Conservation (phyloP, 257 asterid genomes). For the Solanum arcanum region DNA sequence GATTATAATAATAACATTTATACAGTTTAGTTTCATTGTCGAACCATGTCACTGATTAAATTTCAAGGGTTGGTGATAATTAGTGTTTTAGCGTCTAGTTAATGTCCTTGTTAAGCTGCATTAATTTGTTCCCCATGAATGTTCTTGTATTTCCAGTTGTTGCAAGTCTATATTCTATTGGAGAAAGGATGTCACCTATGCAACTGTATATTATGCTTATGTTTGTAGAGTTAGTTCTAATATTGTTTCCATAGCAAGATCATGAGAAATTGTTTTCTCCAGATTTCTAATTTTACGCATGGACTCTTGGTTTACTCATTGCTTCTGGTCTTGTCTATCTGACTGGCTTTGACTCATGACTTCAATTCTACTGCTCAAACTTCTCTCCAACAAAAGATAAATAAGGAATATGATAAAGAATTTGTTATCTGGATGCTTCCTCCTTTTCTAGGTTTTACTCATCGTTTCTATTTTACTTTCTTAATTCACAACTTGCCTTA, state of each 20-base stretch:
- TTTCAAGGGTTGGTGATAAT: background rate
- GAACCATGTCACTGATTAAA: background rate
- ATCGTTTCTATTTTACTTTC: background rate
- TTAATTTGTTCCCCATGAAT: background rate
- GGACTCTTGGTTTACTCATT: background rate
- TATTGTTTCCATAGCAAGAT: background rate
- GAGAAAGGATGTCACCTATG: background rate
- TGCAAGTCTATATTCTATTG: background rate
- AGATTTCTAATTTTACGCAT: background rate
- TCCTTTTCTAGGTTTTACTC: background rate
- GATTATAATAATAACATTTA: background rate
- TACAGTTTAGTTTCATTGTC: background rate
- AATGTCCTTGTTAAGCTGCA: background rate
- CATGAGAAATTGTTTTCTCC: background rate
- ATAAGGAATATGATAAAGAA: background rate
- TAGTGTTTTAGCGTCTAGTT: background rate
- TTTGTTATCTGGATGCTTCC: background rate
- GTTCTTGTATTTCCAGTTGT: background rate
- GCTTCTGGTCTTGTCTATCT: background rate
- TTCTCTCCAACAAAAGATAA: background rate
- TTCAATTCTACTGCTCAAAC: background rate
- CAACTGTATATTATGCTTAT: background rate
- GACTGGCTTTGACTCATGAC: background rate
- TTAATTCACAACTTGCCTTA: background rate
- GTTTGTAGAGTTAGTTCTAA: background rate